Evolutionary conservation across 148 eudicot genomes (phyloP).

Genomic region (Beta vulgaris): DNA sequence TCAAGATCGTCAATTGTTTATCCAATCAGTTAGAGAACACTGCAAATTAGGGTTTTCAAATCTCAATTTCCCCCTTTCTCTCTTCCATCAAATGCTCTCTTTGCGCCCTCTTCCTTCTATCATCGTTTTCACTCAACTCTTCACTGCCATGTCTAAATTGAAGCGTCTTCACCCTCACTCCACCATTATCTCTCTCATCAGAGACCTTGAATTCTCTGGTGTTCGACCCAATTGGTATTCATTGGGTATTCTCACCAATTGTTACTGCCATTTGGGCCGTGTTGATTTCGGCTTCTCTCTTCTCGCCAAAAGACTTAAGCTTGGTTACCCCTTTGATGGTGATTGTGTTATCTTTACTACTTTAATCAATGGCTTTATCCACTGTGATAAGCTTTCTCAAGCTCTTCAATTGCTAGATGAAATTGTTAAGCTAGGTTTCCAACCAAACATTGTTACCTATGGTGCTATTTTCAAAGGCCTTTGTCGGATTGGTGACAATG

Average conservation of each 20-base stretch:
- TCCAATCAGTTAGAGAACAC: not conserved
- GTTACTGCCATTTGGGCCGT: slow-evolving; percentile 19
- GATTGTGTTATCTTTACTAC: not conserved
- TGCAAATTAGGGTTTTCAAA: slow-evolving; percentile 22
- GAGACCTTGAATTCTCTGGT: not conserved
- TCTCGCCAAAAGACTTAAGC: not conserved
- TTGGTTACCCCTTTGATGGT: slow-evolving; percentile 9
- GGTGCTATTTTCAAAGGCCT: slow-evolving; percentile 34
- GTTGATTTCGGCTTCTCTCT: slow-evolving; percentile 15
- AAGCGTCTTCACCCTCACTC: slow-evolving; percentile 10
- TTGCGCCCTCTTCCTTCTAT: slow-evolving; percentile 5
- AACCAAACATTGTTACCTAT: not conserved
- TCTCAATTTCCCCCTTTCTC: not conserved
- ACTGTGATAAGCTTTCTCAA: not conserved
- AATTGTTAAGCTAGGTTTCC: slow-evolving; percentile 7
- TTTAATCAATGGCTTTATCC: slow-evolving; percentile 20
- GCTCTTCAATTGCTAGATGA: slow-evolving; percentile 1
- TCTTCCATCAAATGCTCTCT: not conserved
- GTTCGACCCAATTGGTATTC: not conserved
- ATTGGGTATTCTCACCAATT: not conserved
- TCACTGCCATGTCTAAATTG: slow-evolving; percentile 6
- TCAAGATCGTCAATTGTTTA: not conserved
- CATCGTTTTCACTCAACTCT: not conserved
- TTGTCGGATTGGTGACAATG: slow-evolving; percentile 36
- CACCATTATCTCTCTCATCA: slow-evolving; percentile 13